Evolutionary conservation across 176 grass and related monocot genomes (phyloP).

Genomic region (Phoenix roebelenii): DNA sequence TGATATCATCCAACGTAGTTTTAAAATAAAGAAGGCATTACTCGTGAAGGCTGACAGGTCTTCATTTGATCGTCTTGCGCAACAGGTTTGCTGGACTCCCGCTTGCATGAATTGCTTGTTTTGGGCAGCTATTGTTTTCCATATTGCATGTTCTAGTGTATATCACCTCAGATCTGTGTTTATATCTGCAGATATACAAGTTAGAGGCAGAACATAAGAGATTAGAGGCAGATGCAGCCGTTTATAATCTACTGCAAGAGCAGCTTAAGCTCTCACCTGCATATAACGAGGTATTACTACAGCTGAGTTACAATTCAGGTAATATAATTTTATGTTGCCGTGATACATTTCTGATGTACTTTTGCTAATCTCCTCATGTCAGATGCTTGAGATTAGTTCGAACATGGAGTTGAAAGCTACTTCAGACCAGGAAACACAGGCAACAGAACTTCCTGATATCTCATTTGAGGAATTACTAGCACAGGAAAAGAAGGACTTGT

Average conservation of each 20-base stretch:
- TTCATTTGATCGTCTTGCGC: conserved; percentile 63
- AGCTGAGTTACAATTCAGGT: no score
- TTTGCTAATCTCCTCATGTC: background rate
- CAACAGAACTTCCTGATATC: conserved; percentile 43
- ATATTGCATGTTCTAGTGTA: no score
- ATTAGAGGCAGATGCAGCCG: conserved; percentile 57
- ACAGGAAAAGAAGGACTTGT: conserved; percentile 80
- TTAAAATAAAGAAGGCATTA: conserved; percentile 92
- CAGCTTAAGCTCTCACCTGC: conserved; percentile 45
- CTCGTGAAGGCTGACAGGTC: conserved; percentile 50
- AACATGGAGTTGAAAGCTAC: conserved; percentile 22
- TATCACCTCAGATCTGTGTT: background rate
- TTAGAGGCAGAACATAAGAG: conserved; percentile 67
- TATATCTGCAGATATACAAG: conserved; percentile 43
- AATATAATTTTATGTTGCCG: no score
- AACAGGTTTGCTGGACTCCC: conserved; percentile 48
- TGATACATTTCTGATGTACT: no score
- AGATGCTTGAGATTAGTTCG: conserved; percentile 51
- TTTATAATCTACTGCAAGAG: conserved; percentile 70
- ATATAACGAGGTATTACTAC: conserved; percentile 53
- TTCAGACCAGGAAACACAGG: conserved; percentile 2
- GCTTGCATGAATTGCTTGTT: background rate
- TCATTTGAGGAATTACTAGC: conserved; percentile 89
- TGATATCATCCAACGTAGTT: conserved; percentile 53
- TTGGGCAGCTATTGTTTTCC: no score